phyloP scores from a whole-genome alignment of 1,284 basidiomycete genomes.

The Ustilago bromivora region DNA sequence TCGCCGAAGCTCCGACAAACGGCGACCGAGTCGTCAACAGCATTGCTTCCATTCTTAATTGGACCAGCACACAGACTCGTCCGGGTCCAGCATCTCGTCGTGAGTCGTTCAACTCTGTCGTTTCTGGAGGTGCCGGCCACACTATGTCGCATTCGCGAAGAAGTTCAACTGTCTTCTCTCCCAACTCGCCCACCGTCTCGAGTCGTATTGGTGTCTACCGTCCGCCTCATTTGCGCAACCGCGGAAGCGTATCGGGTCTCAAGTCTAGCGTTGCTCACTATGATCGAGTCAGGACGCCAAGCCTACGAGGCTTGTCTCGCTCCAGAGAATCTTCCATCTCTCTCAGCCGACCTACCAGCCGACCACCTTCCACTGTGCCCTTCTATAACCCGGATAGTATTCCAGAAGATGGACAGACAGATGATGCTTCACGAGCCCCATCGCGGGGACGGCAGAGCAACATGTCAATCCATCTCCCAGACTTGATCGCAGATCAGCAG shows the following conservation, averaged over 20 bases:
- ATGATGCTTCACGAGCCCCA: constrained; percentile 14
- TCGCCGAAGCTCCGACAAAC: constrained; percentile 25
- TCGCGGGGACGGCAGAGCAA: constrained; percentile 45
- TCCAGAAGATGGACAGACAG: constrained; percentile 37
- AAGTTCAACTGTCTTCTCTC: constrained; percentile 44
- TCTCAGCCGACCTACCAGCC: constrained; percentile 43
- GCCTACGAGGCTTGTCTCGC: constrained; percentile 53
- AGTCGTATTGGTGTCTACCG: constrained; percentile 54
- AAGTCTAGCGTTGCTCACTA: constrained; percentile 59
- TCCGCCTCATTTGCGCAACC: constrained; percentile 57
- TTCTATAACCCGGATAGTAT: constrained; percentile 43
- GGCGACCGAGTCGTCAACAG: constrained; percentile 42
- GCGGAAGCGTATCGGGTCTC: constrained; percentile 47
- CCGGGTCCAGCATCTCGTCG: constrained; percentile 40
- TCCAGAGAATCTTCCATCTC: constrained; percentile 56
- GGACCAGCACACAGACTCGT: constrained; percentile 16
- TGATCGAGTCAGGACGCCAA: constrained; percentile 59
- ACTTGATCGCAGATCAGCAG: constrained; percentile 49
- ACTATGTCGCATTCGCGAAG: constrained; percentile 48
- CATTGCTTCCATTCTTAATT: constrained; percentile 43
- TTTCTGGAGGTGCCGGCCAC: constrained; percentile 36
- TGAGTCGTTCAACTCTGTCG: constrained; percentile 44
- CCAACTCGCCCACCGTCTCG: constrained; percentile 34
- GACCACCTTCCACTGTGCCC: constrained; percentile 46
- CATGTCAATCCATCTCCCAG: constrained; percentile 43